phyloP scores from a whole-genome alignment of 495 filamentous ascomycete genomes.

The Aspergillus nanangensis region DNA sequence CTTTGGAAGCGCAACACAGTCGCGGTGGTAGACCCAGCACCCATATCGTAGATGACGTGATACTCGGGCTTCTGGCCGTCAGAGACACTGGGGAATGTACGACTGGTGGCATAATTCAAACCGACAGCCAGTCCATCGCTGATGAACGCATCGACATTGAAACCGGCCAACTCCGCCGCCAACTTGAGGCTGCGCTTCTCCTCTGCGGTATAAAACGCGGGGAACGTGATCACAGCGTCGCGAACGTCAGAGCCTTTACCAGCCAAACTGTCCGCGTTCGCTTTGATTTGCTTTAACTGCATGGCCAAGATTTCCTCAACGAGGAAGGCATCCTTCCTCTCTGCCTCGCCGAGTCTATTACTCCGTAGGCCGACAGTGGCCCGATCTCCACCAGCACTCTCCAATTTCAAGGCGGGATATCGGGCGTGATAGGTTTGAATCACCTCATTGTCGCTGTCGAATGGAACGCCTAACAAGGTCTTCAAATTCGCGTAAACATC shows the following conservation, averaged over 20 bases:
- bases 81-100: conserved; percentile 79
- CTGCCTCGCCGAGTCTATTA: conserved; percentile 57
- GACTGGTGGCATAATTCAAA: conserved; percentile 87
- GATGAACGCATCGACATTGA: conserved; percentile 78
- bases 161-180: conserved; percentile 80
- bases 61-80: conserved; percentile 86
- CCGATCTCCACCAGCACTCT: conserved; percentile 47
- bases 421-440: conserved; percentile 63
- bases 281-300: conserved; percentile 84
- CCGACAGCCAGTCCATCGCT: conserved; percentile 92
- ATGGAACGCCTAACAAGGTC: conserved; percentile 68
- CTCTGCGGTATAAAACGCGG: conserved; percentile 83
- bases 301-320: conserved; percentile 96
- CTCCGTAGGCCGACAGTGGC: conserved; percentile 75
- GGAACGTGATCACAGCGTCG: conserved; percentile 85
- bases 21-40: conserved; percentile 95
- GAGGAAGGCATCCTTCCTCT: conserved; percentile 66
- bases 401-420: conserved; percentile 59
- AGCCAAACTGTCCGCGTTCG: conserved; percentile 80
- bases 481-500: conserved; percentile 96
- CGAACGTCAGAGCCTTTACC: conserved; percentile 70
- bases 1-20: conserved; percentile 88
- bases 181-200: conserved; percentile 78
- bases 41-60: conserved; percentile 96
- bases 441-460: conserved; percentile 48